Percentiles rank a stretch among this genome's conserved stretches.
These are phyloP conservation scores for Flaveria robusta DNA, from an alignment of 129 eudicot species.

Conservation along the genomic window DNA sequence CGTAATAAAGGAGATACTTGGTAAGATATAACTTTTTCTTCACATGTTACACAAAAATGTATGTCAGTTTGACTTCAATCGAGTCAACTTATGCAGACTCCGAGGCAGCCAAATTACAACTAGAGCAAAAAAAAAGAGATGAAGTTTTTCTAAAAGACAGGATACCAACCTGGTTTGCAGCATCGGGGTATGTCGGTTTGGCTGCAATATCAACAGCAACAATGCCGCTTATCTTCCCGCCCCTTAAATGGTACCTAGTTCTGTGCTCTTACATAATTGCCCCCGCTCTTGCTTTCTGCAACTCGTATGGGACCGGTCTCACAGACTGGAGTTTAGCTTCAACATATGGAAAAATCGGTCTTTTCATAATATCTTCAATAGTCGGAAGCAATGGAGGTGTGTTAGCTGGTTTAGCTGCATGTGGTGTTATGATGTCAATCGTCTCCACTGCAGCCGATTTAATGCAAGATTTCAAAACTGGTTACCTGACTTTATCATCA, in stretches of 20 bases:
- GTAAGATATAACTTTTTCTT: conserved; percentile 29
- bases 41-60: not conserved
- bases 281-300: conserved; percentile 93
- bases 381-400: conserved; percentile 85
- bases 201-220: conserved; percentile 73
- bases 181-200: conserved; percentile 70
- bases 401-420: conserved; percentile 78
- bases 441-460: conserved; percentile 92
- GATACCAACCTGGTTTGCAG: conserved; percentile 81
- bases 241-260: conserved; percentile 87
- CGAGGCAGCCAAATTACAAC: conserved; percentile 42
- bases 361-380: conserved; percentile 69
- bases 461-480: conserved; percentile 96
- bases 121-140: conserved; percentile 58
- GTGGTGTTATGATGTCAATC: conserved; percentile 90
- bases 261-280: conserved; percentile 69
- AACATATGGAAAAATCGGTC: conserved; percentile 87
- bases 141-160: conserved; percentile 71
- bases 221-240: conserved; percentile 80
- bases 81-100: conserved; percentile 35
- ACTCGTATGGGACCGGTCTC: conserved; percentile 88
- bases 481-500: conserved; percentile 83
- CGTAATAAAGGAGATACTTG: conserved; percentile 43
- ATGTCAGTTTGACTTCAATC: not conserved
- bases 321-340: conserved; percentile 95